Evolutionary conservation across 495 filamentous ascomycete genomes (phyloP).

Genomic region (Penicillium roqueforti): DNA sequence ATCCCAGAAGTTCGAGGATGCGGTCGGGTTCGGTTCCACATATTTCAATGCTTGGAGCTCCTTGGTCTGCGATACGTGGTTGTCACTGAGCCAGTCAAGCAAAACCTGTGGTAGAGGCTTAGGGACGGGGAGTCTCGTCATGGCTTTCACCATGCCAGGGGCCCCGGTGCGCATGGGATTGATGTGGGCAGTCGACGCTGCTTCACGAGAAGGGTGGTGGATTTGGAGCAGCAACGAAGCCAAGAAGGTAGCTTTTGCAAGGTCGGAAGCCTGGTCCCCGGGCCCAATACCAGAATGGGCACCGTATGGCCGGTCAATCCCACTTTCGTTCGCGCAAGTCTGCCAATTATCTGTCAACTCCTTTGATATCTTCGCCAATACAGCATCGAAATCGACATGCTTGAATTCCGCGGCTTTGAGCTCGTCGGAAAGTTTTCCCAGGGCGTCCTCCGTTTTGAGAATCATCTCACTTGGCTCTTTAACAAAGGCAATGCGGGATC

Average conservation of each 20-base stretch:
- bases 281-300: constrained; percentile 57
- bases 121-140: constrained; percentile 35
- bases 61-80: constrained; percentile 58
- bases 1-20: constrained; percentile 76
- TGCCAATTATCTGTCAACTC: constrained; percentile 59
- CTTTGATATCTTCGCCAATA: constrained; percentile 51
- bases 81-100: constrained; percentile 70
- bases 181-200: constrained; percentile 27
- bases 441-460: constrained; percentile 40
- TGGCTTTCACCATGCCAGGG: constrained; percentile 29
- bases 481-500: constrained; percentile 30
- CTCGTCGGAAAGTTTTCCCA: constrained; percentile 52
- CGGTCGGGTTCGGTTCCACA: constrained; percentile 64
- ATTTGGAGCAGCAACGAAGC: constrained; percentile 66
- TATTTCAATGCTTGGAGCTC: constrained; percentile 57
- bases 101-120: constrained; percentile 66
- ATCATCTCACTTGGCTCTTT: constrained; percentile 45
- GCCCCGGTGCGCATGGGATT: constrained; percentile 23
- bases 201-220: constrained; percentile 58
- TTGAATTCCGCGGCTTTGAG: constrained; percentile 49
- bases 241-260: constrained; percentile 71
- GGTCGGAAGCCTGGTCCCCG: constrained; percentile 49
- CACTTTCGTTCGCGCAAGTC: constrained; percentile 40
- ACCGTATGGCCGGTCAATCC: constrained; percentile 45
- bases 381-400: constrained; percentile 50